Evolutionary conservation across 2,329 filamentous ascomycete genomes (phyloP), one percentile per base, ranked within the genome.

Genomic region (Lachnellula occidentalis): DNA sequence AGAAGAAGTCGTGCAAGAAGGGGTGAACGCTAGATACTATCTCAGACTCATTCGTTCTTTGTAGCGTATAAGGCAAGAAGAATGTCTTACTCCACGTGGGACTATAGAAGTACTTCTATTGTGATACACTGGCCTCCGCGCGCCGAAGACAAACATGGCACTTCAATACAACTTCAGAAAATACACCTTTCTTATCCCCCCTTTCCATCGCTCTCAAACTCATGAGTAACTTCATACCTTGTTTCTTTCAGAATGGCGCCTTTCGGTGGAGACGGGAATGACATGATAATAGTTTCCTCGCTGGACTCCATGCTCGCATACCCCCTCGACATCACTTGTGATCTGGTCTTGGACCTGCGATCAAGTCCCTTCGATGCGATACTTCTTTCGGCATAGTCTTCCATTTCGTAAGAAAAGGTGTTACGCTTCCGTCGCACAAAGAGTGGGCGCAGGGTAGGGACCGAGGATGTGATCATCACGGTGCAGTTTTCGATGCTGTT

Each of bases 391-490:
- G 41, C 14, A 11, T 17, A 47, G 5, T 21, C 27, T 24, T 48
- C 17, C 39, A 54, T 22, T 21, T 50, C 45, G 34, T 54, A 54
- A 5, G 47, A 51, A 15, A 17, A 34, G 14, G 34, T 48, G 36
- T n/a, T 27, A 27, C 15, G 22, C 15, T 21, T 19, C n/a, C 19
- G 14, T 42, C 15, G 27, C 19, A n/a, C 42, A 52, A 58, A 52
- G 43, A 58, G 49, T 2, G 55, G 51, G 8, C 48, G 55, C 12
- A 56, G 45, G 15, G 54, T 41, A 3, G 57, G 57, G 15, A 56
- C 31, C 2, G 57, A 58, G 37, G 53, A 48, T 2, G 50, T 54
- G 15, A 58, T 56, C 12, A 45, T 50, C 43, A 58, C 57, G 22
- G 54, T 43, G n/a, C 27, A 36, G 12, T 14, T 27, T 47, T 58